Evolutionary conservation across 192 early-diverging fungal species (phyloP).

Genomic region (Backusella circina): DNA sequence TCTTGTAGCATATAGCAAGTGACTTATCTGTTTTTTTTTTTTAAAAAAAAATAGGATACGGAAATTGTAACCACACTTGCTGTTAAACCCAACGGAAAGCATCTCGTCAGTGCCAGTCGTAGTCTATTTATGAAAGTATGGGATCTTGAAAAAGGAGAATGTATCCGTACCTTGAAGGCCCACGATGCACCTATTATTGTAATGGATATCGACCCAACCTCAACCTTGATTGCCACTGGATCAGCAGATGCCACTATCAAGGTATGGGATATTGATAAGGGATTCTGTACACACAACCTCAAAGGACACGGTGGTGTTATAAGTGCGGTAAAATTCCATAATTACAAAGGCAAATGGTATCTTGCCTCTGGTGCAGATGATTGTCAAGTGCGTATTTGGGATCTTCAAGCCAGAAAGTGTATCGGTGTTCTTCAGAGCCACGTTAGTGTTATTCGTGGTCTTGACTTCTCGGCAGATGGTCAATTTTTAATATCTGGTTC

Average conservation of each 20-base stretch:
- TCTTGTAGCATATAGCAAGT: too few species aligned
- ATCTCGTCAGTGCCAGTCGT: slow-evolving; percentile 78
- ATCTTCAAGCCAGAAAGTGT: slow-evolving; percentile 72
- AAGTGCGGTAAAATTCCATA: slow-evolving; percentile 80
- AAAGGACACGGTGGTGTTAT: slow-evolving; percentile 90
- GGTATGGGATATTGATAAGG: slow-evolving; percentile 93
- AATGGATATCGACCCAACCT: slow-evolving; percentile 88
- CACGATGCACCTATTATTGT: slow-evolving; percentile 92
- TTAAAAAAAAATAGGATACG: slow-evolving; percentile 58
- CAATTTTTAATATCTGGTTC: slow-evolving; percentile 74
- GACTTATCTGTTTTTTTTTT: not conserved
- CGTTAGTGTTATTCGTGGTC: slow-evolving; percentile 86
- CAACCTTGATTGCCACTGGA: slow-evolving; percentile 93
- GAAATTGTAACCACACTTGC: slow-evolving; percentile 88
- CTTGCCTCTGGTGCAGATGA: slow-evolving; percentile 91
- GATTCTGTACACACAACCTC: slow-evolving; percentile 94
- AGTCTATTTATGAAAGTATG: slow-evolving; percentile 77
- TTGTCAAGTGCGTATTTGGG: slow-evolving; percentile 88
- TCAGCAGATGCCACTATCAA: slow-evolving; percentile 93
- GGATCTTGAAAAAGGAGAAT: slow-evolving; percentile 60
- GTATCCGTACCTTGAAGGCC: slow-evolving; percentile 71
- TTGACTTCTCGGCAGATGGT: slow-evolving; percentile 76
- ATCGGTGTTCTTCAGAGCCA: slow-evolving; percentile 77
- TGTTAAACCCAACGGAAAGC: slow-evolving; percentile 71
- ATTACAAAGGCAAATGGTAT: slow-evolving; percentile 50